phyloP scores from a whole-genome alignment of 208 protist species.

The Leishmania arabica region DNA sequence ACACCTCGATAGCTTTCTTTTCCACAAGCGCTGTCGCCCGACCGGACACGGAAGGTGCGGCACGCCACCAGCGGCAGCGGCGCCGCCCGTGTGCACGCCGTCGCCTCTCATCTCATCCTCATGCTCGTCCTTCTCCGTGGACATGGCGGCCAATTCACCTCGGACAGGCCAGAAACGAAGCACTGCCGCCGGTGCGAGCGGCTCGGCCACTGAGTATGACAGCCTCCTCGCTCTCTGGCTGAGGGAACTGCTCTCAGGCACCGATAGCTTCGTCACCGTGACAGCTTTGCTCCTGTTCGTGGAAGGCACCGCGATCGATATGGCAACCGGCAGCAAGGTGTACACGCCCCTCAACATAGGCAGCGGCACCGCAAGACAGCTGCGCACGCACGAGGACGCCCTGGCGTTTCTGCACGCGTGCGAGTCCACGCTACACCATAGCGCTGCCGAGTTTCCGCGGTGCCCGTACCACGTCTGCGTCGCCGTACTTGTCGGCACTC shows the following conservation, averaged over 20 bases:
- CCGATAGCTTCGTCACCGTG: background rate
- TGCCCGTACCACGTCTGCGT: slow-evolving; percentile 28
- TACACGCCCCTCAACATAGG: background rate
- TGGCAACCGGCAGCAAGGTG: background rate
- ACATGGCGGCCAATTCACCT: background rate
- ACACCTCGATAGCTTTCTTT: slow-evolving; percentile 11
- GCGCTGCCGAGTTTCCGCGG: background rate
- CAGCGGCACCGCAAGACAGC: background rate
- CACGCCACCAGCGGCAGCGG: background rate
- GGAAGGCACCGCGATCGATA: slow-evolving; percentile 16
- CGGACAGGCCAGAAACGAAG: background rate
- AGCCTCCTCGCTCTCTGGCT: slow-evolving; percentile 29
- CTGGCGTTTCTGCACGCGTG: slow-evolving; percentile 7
- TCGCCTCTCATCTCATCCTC: background rate
- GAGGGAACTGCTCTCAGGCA: background rate
- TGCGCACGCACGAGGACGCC: slow-evolving; percentile 13
- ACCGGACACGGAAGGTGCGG: background rate
- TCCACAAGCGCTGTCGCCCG: background rate
- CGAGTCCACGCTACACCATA: slow-evolving; percentile 3
- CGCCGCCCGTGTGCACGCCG: background rate
- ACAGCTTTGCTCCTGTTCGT: slow-evolving; percentile 15
- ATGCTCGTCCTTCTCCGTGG: background rate
- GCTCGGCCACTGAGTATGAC: background rate
- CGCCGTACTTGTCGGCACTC: background rate
- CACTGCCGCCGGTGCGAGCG: background rate